Base-by-base conservation (phyloP, 108 stramenopile genomes). In the Nitzschia sp. region DNA sequence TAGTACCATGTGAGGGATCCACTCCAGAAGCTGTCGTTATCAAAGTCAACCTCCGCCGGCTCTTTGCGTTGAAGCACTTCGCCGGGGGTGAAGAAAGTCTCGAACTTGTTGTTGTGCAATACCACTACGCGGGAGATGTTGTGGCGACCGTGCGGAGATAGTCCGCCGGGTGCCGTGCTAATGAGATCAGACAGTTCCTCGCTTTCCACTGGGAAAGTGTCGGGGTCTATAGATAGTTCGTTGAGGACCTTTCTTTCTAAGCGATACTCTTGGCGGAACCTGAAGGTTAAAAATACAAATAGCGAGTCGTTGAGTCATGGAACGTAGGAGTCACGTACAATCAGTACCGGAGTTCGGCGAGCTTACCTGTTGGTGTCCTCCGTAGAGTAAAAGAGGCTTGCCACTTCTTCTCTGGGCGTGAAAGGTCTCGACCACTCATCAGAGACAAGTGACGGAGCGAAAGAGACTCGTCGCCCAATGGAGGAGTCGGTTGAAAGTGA, bases 1-100 rank as follows among this genome's bases (percentile, higher is more conserved):
- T 83, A 93, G 78, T 93, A 93, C 92, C 92, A 93, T 25, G 92
- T 93, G 53, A 93, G 85, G 13, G 87, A 88, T 63, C 92, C 92
- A 78, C 82, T 89, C 92, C 92, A 93, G 66, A 93, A 93, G 54
- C 85, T 87, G 73, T 93, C 92, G 85, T 85, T 93, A 73, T 93
- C 92, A 68, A 93, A 93, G 80, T 89, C 90, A 76, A 79, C 84
- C 34, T 80, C 76, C 35, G 44, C 31, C 32, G 53, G 74, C 29
- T 72, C 54, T 52, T 70, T 65, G 15, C 60, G 25, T 45, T 65
- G 34, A n/a, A 54, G 34, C 54, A 48, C 46, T 35, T 71, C 54
- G 13, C 63, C 41, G 45, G 66, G 64, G 50, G 85, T 76, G 55
- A 73, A 75, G 62, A 89, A 93, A n/a, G 87, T 90, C 67, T 87